These are phyloP conservation scores for Gracilaria gracilis DNA, from an alignment of 23 red algal genomes.

Conservation along the genomic window DNA sequence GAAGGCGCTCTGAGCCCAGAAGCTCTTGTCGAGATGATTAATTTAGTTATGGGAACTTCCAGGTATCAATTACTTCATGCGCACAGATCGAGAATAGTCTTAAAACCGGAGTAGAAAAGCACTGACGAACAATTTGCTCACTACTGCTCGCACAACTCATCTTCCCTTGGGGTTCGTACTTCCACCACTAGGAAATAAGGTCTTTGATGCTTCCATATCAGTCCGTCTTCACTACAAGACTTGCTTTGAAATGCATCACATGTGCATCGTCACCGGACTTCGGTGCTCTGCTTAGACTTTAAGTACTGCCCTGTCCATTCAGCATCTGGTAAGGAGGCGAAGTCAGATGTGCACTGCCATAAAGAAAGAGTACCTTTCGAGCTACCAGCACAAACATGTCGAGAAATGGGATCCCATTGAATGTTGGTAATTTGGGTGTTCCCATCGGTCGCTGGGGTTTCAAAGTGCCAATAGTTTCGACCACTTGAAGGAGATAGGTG, in stretches of 20 bases:
- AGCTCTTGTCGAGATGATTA: slow-evolving; percentile 43
- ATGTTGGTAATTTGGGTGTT: neutral
- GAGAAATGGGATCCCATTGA: slow-evolving; percentile 18
- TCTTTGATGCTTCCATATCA: no score
- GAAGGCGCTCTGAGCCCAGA: slow-evolving; percentile 65
- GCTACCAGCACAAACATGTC: slow-evolving; percentile 45
- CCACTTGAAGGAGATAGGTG: neutral
- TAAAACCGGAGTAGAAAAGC: neutral
- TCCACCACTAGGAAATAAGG: no score
- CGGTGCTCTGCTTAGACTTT: slow-evolving; percentile 18
- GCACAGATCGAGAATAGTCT: slow-evolving; percentile 35
- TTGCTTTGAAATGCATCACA: neutral
- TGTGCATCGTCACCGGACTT: neutral
- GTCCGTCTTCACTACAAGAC: no score
- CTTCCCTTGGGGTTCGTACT: no score
- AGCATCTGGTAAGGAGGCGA: slow-evolving; percentile 40
- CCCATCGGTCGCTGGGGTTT: neutral
- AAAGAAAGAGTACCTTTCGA: slow-evolving; percentile 30
- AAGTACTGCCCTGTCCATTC: slow-evolving; percentile 61
- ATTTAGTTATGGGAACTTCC: slow-evolving; percentile 34
- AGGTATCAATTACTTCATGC: slow-evolving; percentile 57
- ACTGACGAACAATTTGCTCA: no score
- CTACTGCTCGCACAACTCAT: no score
- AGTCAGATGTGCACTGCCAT: slow-evolving; percentile 36
- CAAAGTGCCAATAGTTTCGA: slow-evolving; percentile 32